A percentile compares a stretch with the other conserved stretches of the same genome.
These are phyloP conservation scores for Neonectria punicea DNA, from an alignment of 2,329 filamentous ascomycete genomes.

Conservation along the genomic window DNA sequence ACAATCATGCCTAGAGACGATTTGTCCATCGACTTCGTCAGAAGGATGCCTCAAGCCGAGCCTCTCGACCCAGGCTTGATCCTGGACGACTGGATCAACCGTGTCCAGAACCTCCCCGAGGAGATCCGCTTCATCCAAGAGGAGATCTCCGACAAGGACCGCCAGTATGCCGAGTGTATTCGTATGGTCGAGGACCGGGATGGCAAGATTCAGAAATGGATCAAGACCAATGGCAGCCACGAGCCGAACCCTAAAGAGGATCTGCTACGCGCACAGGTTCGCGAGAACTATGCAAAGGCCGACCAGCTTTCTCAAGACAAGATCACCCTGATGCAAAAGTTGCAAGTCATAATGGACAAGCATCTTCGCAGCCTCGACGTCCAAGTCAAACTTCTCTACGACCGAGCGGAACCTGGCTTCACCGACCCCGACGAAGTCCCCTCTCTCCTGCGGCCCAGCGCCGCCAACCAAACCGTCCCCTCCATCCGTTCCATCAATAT, in stretches of 20 bases:
- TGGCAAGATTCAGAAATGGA: slow-evolving; percentile 81
- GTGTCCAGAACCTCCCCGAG: slow-evolving; percentile 81
- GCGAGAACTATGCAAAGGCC: slow-evolving; percentile 74
- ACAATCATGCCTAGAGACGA: slow-evolving; percentile 79
- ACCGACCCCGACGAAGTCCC: slow-evolving; percentile 71
- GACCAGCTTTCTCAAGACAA: slow-evolving; percentile 81
- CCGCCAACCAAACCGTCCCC: slow-evolving; percentile 60
- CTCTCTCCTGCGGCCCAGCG: slow-evolving; percentile 68
- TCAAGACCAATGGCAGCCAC: slow-evolving; percentile 80
- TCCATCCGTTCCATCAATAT: slow-evolving; percentile 56
- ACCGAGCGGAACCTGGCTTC: slow-evolving; percentile 70
- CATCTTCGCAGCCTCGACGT: slow-evolving; percentile 71
- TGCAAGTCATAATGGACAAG: slow-evolving; percentile 68
- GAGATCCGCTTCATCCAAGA: slow-evolving; percentile 87
- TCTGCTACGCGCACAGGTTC: slow-evolving; percentile 70
- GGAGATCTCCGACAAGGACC: slow-evolving; percentile 84
- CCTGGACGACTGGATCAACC: slow-evolving; percentile 81
- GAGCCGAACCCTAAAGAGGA: slow-evolving; percentile 81
- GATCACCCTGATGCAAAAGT: slow-evolving; percentile 73
- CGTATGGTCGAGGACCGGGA: slow-evolving; percentile 78
- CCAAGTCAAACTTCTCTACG: slow-evolving; percentile 70
- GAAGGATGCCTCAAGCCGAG: slow-evolving; percentile 72
- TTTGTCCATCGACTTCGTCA: slow-evolving; percentile 75
- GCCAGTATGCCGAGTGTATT: slow-evolving; percentile 74
- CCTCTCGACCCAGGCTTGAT: slow-evolving; percentile 73